Percentiles rank a stretch among this genome's conserved stretches.
These are phyloP conservation scores for Filobasidium uniguttulatum DNA, from an alignment of 1,284 basidiomycete species.

Conservation along the genomic window DNA sequence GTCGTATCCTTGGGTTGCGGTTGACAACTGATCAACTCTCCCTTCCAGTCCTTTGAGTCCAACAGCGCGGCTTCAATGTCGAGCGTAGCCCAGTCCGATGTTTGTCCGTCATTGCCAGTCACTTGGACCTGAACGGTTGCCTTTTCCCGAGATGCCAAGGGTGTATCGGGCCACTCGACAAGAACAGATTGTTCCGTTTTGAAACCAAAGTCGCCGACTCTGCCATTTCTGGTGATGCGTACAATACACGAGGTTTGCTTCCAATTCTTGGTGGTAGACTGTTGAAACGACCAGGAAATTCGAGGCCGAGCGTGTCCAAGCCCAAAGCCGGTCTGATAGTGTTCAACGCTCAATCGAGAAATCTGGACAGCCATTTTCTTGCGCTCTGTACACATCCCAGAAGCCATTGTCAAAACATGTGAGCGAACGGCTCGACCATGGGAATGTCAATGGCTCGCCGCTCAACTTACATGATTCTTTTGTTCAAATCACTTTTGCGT, in stretches of 20 bases:
- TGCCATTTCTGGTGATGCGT: not conserved
- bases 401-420: no score
- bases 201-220: constrained; percentile 15
- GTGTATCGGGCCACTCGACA: constrained; percentile 21
- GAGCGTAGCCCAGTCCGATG: constrained; percentile 9
- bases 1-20: constrained; percentile 14
- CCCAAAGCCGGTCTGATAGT: constrained; percentile 18
- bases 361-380: no score
- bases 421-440: no score
- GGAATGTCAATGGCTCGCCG: no score
- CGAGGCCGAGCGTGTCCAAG: constrained; percentile 18
- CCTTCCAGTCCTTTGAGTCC: constrained; percentile 19
- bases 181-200: constrained; percentile 16
- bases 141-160: constrained; percentile 18
- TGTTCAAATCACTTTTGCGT: no score
- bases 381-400: no score
- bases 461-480: no score
- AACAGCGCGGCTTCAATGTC: constrained; percentile 21
- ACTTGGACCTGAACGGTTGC: constrained; percentile 18
- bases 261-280: constrained; percentile 16
- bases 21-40: constrained; percentile 16
- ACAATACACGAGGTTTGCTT: constrained; percentile 23
- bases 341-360: constrained; percentile 19
- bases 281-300: constrained; percentile 24
- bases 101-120: constrained; percentile 13